phyloP scores from a whole-genome alignment of 1,139 yeast species.

The Scheffersomyces insectosa region DNA sequence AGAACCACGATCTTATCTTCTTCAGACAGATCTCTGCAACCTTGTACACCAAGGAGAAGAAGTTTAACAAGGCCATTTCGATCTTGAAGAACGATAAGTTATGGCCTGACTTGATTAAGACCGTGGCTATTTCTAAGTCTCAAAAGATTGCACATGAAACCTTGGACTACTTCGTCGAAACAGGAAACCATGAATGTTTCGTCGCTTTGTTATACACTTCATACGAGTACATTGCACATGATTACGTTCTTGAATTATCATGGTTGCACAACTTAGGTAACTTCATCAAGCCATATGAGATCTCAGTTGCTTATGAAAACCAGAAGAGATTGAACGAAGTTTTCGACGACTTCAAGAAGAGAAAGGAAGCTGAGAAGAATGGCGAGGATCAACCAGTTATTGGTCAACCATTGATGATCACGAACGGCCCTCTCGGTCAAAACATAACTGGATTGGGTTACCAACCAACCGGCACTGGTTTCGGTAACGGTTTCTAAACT shows the following conservation, averaged over 20 bases:
- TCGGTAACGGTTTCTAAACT: slow-evolving; percentile 54
- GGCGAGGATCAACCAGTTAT: slow-evolving; percentile 43
- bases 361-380: slow-evolving; percentile 62
- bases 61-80: slow-evolving; percentile 86
- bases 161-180: slow-evolving; percentile 89
- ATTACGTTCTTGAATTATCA: slow-evolving; percentile 82
- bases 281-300: slow-evolving; percentile 89
- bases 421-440: slow-evolving; percentile 50
- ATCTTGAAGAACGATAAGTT: slow-evolving; percentile 88
- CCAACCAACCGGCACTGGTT: slow-evolving; percentile 69
- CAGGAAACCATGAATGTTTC: slow-evolving; percentile 95
- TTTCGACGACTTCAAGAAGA: slow-evolving; percentile 67
- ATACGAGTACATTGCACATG: slow-evolving; percentile 77
- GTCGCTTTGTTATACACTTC: slow-evolving; percentile 87
- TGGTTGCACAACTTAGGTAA: slow-evolving; percentile 83
- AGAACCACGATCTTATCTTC: slow-evolving; percentile 85
- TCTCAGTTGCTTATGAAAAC: slow-evolving; percentile 80
- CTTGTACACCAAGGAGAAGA: slow-evolving; percentile 89
- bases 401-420: slow-evolving; percentile 65
- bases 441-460: slow-evolving; percentile 45
- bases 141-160: slow-evolving; percentile 85
- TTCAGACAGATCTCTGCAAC: slow-evolving; percentile 96
- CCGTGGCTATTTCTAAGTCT: slow-evolving; percentile 83
- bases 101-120: slow-evolving; percentile 92
- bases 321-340: slow-evolving; percentile 65